These are phyloP conservation scores for Drechslera avenae DNA, from an alignment of 2,329 filamentous ascomycete genomes.

Conservation along the genomic window DNA sequence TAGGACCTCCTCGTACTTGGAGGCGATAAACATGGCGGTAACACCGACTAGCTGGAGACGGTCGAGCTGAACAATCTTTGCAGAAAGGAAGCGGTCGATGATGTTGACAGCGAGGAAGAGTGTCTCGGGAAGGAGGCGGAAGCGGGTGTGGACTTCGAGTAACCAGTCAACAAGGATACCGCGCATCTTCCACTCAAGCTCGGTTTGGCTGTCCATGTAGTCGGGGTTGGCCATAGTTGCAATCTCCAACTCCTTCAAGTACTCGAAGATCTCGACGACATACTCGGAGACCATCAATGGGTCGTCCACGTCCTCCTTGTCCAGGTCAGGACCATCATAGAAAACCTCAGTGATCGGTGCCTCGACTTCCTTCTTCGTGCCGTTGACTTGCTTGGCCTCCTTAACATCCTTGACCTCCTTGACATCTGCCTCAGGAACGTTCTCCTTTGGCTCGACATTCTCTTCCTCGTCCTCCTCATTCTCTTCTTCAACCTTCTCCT, in stretches of 20 bases:
- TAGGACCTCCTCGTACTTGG: constrained; percentile 97
- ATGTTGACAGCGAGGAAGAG: constrained; percentile 97
- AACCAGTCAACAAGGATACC: constrained; percentile 98
- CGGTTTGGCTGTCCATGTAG: constrained; percentile 94
- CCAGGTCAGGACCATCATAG: constrained; percentile 63
- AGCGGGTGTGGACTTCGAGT: constrained; percentile 96
- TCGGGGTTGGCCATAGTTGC: constrained; percentile 83
- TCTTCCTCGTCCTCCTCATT: constrained; percentile 66
- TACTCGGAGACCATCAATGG: constrained; percentile 98
- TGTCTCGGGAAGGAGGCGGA: constrained; percentile 93
- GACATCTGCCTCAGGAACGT: constrained; percentile 56
- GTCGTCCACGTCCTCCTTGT: constrained; percentile 87
- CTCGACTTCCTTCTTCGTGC: constrained; percentile 25
- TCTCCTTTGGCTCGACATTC: constrained; percentile 60
- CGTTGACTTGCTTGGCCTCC: constrained; percentile 32
- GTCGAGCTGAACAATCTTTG: constrained; percentile 94
- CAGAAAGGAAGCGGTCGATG: constrained; percentile 94
- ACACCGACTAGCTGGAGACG: constrained; percentile 95
- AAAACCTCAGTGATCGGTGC: constrained; percentile 32
- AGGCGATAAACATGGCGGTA: constrained; percentile 98
- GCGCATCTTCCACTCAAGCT: constrained; percentile 98
- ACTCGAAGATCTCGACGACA: constrained; percentile 95
- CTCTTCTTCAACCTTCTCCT: constrained; percentile 60
- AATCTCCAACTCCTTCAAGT: constrained; percentile 84
- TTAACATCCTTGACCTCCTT: constrained; percentile 29